Evolutionary conservation across 2,329 filamentous ascomycete species (phyloP).

Genomic region (Botrytis porri): DNA sequence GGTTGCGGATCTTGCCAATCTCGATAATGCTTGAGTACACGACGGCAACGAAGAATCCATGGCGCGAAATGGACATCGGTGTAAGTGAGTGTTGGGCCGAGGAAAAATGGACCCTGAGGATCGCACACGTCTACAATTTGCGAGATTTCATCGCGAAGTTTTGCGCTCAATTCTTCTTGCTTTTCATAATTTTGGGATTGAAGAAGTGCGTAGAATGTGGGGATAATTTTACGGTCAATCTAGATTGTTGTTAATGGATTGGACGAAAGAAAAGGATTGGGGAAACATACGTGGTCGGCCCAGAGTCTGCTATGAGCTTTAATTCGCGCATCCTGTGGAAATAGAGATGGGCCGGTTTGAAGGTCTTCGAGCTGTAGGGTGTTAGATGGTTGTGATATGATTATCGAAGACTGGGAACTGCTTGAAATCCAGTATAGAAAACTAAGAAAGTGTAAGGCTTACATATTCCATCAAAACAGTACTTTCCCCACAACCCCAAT

Average conservation of each 20-base stretch:
- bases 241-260: conserved; percentile 36
- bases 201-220: conserved; percentile 71
- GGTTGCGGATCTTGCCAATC: conserved; percentile 40
- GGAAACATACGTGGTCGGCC: conserved; percentile 67
- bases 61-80: conserved; percentile 43
- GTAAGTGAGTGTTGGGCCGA: conserved; percentile 39
- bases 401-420: not conserved
- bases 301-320: conserved; percentile 75
- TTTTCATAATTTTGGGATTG: conserved; percentile 59
- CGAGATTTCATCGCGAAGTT: conserved; percentile 63
- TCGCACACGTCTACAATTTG: conserved; percentile 40
- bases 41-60: conserved; percentile 41
- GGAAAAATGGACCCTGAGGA: conserved; percentile 38
- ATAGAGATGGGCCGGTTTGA: conserved; percentile 54
- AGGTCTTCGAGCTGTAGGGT: conserved; percentile 67
- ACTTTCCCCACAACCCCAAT: conserved; percentile 82
- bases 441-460: conserved; percentile 34
- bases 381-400: conserved; percentile 2
- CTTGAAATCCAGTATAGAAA: not conserved
- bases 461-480: conserved; percentile 83
- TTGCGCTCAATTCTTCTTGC: conserved; percentile 56
- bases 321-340: conserved; percentile 62
- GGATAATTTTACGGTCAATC: conserved; percentile 75
- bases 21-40: conserved; percentile 42
- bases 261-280: not conserved